A percentile compares a stretch with the other conserved stretches of the same genome.
Conservation (phyloP, 768 basidiomycete genomes). For the Dacryopinax spathularia region DNA sequence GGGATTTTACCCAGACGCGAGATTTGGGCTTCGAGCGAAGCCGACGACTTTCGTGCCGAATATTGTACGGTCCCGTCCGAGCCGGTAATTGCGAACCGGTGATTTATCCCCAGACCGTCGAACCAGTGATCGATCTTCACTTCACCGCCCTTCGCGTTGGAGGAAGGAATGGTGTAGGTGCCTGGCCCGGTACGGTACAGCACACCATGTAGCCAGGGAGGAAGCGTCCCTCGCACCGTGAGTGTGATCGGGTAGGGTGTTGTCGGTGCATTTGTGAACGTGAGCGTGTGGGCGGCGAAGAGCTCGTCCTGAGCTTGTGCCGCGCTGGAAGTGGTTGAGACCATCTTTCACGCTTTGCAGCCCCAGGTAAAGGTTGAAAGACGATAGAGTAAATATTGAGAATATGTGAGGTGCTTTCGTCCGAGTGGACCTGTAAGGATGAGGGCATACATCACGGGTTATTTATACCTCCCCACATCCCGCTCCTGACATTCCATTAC, state of each 20-base stretch:
- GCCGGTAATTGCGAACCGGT: conserved; percentile 32
- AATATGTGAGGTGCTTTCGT: no score
- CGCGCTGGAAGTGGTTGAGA: no score
- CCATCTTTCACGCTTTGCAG: no score
- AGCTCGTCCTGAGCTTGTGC: no score
- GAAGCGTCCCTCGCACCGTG: conserved; percentile 18
- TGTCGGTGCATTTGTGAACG: conserved; percentile 16
- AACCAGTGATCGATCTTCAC: conserved; percentile 29
- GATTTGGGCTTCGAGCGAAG: conserved; percentile 20
- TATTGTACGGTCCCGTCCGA: conserved; percentile 18
- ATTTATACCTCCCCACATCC: no score
- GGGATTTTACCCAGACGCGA: conserved; percentile 12
- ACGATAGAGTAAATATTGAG: no score
- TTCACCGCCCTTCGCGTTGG: conserved; percentile 12
- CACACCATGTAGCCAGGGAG: conserved; percentile 25
- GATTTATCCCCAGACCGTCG: conserved; percentile 29
- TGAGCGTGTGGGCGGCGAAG: neutral
- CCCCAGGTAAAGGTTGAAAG: no score
- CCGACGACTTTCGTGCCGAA: conserved; percentile 23
- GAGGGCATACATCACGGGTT: no score
- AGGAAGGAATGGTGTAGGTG: conserved; percentile 20
- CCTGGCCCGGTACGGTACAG: conserved; percentile 31
- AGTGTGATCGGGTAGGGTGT: conserved; percentile 17
- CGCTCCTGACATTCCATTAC: no score
- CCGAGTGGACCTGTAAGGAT: no score